phyloP scores from a whole-genome alignment of 2,329 filamentous ascomycete species.

The Cryoendolithus antarcticus region DNA sequence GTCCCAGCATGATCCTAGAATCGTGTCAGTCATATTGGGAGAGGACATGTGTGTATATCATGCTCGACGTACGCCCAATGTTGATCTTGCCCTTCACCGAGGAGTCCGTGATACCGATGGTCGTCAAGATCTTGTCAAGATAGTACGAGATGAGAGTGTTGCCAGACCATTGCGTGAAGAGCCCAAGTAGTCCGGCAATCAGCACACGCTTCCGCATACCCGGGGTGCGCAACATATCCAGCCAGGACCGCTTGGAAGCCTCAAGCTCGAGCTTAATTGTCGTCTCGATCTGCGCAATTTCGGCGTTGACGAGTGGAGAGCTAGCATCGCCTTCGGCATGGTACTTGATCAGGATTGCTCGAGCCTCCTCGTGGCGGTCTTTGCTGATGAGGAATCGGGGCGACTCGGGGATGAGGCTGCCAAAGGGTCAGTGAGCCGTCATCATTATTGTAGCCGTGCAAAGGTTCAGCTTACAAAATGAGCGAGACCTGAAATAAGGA shows the following conservation, averaged over 20 bases:
- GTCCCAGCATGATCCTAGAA: slow-evolving; percentile 24
- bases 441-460: neutral
- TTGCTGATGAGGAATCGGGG: slow-evolving; percentile 8
- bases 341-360: slow-evolving; percentile 26
- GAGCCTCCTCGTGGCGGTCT: slow-evolving; percentile 7
- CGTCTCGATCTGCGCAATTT: slow-evolving; percentile 47
- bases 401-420: slow-evolving; percentile 5
- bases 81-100: slow-evolving; percentile 26
- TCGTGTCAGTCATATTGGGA: too few species aligned
- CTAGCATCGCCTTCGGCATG: slow-evolving; percentile 22
- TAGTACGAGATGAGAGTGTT: slow-evolving; percentile 35
- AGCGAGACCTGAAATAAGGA: slow-evolving; percentile 29
- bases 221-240: slow-evolving; percentile 45
- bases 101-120: slow-evolving; percentile 18
- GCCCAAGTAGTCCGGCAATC: slow-evolving; percentile 37
- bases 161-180: slow-evolving; percentile 45
- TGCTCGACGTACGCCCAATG: slow-evolving; percentile 17
- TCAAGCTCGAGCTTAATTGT: slow-evolving; percentile 45
- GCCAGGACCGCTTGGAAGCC: slow-evolving; percentile 41
- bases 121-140: slow-evolving; percentile 17
- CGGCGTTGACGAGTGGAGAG: slow-evolving; percentile 42
- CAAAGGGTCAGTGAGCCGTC: too few species aligned
- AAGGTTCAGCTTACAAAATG: slow-evolving; percentile 1
- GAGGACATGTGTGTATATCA: too few species aligned
- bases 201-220: slow-evolving; percentile 41